Percentiles rank a stretch among this genome's conserved stretches.
Conservation (phyloP, 2,329 filamentous ascomycete species). For the Triangularia verruculosa region DNA sequence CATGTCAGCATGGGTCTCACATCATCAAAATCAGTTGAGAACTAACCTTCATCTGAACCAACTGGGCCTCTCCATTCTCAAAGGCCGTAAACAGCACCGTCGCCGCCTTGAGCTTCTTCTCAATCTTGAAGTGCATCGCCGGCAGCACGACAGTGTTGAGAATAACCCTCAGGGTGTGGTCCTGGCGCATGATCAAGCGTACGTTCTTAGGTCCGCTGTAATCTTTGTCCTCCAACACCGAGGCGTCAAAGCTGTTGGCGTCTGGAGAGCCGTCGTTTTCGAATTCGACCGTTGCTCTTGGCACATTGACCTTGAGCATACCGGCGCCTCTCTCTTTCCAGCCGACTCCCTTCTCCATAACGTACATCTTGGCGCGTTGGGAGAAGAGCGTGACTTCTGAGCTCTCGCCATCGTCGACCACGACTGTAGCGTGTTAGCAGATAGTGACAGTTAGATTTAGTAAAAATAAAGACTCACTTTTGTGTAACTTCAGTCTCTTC, state of each 20-base stretch:
- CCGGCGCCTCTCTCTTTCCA: slow-evolving; percentile 92
- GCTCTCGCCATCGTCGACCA: slow-evolving; percentile 82
- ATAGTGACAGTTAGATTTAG: background rate
- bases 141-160: slow-evolving; percentile 81
- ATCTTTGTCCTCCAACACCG: slow-evolving; percentile 47
- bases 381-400: slow-evolving; percentile 73
- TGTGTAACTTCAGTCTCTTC: slow-evolving; percentile 64
- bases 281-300: slow-evolving; percentile 53
- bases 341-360: slow-evolving; percentile 65
- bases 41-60: slow-evolving; percentile 60
- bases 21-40: background rate
- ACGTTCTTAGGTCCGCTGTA: slow-evolving; percentile 46
- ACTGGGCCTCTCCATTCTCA: slow-evolving; percentile 52
- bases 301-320: slow-evolving; percentile 79
- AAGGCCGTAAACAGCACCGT: slow-evolving; percentile 65
- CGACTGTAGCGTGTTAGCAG: slow-evolving; percentile 43
- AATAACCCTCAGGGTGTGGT: slow-evolving; percentile 82
- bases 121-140: slow-evolving; percentile 75
- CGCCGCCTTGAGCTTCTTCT: slow-evolving; percentile 68
- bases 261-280: slow-evolving; percentile 51
- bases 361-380: slow-evolving; percentile 80
- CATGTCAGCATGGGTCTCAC: slow-evolving; percentile 7
- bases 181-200: slow-evolving; percentile 85
- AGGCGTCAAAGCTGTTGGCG: slow-evolving; percentile 55
- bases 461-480: slow-evolving; percentile 56